A percentile compares a stretch with the other conserved stretches of the same genome.
Conservation (phyloP, 2,329 filamentous ascomycete genomes). For the Pyrenophora tritici-repentis region DNA sequence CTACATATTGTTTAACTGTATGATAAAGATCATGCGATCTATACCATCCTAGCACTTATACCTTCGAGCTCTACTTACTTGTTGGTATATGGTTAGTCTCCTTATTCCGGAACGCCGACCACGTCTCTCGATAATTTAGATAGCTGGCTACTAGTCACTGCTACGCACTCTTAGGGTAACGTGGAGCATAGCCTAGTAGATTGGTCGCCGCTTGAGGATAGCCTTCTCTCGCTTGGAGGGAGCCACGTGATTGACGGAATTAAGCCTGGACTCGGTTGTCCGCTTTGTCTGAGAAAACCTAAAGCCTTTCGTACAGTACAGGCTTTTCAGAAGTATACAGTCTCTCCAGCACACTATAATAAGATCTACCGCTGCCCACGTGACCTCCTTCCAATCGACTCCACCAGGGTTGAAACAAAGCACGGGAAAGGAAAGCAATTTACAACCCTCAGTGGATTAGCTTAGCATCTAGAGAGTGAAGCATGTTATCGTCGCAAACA, state of each 20-base stretch:
- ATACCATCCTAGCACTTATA: not conserved
- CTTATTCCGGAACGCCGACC: not conserved
- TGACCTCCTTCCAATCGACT: not conserved
- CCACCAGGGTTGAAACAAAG: not conserved
- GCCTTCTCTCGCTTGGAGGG: not conserved
- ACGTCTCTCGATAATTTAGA: conserved; percentile 1
- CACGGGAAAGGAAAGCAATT: conserved; percentile 10
- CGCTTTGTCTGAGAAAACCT: not conserved
- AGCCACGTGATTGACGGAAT: not conserved
- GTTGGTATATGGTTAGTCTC: not conserved
- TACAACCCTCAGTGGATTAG: conserved; percentile 13
- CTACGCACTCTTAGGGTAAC: conserved; percentile 2
- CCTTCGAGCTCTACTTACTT: not conserved
- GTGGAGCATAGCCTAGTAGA: not conserved
- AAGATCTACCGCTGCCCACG: conserved; percentile 1
- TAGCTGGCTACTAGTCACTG: conserved; percentile 5
- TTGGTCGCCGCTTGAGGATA: not conserved
- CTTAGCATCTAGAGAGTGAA: conserved; percentile 12
- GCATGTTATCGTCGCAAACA: conserved; percentile 7
- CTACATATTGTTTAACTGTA: conserved; percentile 11
- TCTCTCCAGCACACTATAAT: not conserved
- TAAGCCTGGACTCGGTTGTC: not conserved
- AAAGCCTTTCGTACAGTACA: conserved; percentile 1
- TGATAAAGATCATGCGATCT: conserved; percentile 9
- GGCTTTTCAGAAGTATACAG: not conserved